Base-by-base conservation (phyloP, 495 filamentous ascomycete species). In the Pyronema domesticum region DNA sequence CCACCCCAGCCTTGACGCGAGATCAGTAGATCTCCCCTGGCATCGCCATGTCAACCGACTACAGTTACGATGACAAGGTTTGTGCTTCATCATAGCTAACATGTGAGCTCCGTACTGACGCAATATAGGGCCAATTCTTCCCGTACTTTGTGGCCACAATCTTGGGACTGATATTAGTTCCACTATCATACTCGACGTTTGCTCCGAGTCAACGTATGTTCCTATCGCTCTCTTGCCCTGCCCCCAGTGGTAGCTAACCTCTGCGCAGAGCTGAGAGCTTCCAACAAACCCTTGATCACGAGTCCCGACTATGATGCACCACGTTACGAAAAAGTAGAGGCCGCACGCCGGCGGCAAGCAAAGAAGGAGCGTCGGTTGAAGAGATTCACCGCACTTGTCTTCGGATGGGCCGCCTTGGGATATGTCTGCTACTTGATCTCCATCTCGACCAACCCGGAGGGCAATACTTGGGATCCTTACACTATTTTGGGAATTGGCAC, bases 141-240 rank as follows among this genome's bases (percentile, higher is more conserved):
- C 91, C 91, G 62, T 95, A 88, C 76, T 98, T 96, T 75, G 79
- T 98, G 70, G 78, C 95, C 64, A 95, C 87, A 46, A 78, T 96
- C 58, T 78, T 82, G 53, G 79, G 80, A 65, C 80, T 98, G 54
- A 74, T 96, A 71, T 94, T 89, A 14, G 70, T 95, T 46, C 93
- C 91, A 56, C 74, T 94, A 64, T 94, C 91, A 59, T 95, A 89
- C 68, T 83, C 80, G 8, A 63, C 63, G 13, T 63, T 66, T 55
- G 59, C 57, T 15, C 63, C 63, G 17, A 66, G 57, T 42, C 60
- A 58, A 54, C 54, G 63, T 62, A 57, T 35, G 23, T 53, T 56
- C 42, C n/a, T 19, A 37, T 40, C 17, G 3, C n/a, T 10, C 68
- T 83, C 80, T 9, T 62, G 57, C 10, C 59, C 65, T 57, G 58